Conservation (phyloP, 441 rosid species). For the Codiaeum variegatum region DNA sequence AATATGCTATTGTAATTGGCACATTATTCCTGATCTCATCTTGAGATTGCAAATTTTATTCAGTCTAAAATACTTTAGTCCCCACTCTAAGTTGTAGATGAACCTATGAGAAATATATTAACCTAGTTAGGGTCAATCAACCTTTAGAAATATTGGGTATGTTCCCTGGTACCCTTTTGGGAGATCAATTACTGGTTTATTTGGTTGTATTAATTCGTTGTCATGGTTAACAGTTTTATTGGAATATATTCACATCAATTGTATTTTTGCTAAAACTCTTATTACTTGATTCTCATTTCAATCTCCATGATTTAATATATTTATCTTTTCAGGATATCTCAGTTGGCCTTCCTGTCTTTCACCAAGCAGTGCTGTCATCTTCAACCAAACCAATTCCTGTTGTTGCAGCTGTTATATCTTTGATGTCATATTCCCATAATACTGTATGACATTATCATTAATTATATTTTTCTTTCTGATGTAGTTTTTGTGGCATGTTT, state of each 20-base stretch:
- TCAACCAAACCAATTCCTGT: conserved; percentile 70
- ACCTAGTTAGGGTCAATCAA: background rate
- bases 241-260: background rate
- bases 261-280: background rate
- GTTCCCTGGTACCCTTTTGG: background rate
- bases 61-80: background rate
- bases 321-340: conserved; percentile 51
- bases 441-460: conserved; percentile 47
- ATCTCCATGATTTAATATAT: background rate
- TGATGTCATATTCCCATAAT: conserved; percentile 65
- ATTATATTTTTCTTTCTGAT: background rate
- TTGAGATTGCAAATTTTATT: conserved; percentile 9
- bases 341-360: conserved; percentile 55
- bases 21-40: conserved; percentile 9
- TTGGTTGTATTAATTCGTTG: background rate
- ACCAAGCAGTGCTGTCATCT: conserved; percentile 75
- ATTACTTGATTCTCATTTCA: background rate
- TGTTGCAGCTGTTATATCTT: conserved; percentile 68
- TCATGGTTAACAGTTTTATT: background rate
- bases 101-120: background rate
- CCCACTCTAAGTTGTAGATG: background rate
- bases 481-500: background rate
- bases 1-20: background rate
- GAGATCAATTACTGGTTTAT: background rate
- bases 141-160: background rate